Conservation (phyloP, 2,329 filamentous ascomycete species). For the Ustilaginoidea virens region DNA sequence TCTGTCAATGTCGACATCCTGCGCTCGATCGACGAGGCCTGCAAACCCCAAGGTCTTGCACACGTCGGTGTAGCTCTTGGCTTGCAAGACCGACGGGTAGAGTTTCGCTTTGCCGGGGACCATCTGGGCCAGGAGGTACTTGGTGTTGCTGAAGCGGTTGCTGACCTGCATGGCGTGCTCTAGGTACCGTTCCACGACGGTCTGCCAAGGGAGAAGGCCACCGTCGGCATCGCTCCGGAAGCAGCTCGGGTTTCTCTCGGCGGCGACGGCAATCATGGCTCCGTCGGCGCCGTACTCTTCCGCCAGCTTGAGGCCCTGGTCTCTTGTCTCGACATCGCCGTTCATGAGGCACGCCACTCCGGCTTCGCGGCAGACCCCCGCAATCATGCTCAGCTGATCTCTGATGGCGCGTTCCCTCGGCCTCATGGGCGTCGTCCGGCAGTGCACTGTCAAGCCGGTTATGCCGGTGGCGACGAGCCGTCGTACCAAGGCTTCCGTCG, state of each 20-base stretch:
- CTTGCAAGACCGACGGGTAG: conserved; percentile 44
- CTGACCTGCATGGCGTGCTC: conserved; percentile 57
- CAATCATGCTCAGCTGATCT: conserved; percentile 73
- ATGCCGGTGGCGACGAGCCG: conserved; percentile 77
- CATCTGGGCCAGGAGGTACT: conserved; percentile 74
- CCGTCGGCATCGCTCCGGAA: conserved; percentile 59
- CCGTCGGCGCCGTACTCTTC: conserved; percentile 75
- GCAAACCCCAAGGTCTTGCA: conserved; percentile 51
- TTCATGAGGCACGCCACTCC: conserved; percentile 94
- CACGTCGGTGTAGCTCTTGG: conserved; percentile 56
- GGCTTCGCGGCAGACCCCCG: conserved; percentile 60
- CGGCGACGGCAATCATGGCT: conserved; percentile 91
- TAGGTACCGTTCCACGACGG: conserved; percentile 65
- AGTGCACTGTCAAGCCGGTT: conserved; percentile 83
- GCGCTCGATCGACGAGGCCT: conserved; percentile 47
- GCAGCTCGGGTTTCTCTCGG: conserved; percentile 80
- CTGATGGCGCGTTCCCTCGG: conserved; percentile 78
- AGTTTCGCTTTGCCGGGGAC: conserved; percentile 62
- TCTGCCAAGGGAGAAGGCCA: conserved; percentile 56
- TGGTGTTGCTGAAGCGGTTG: conserved; percentile 86
- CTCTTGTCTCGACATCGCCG: conserved; percentile 67
- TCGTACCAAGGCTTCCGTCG: conserved; percentile 65
- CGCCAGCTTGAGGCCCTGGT: conserved; percentile 57
- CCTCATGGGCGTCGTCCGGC: conserved; percentile 90
- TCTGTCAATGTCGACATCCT: conserved; percentile 47